Percentiles rank a stretch among this genome's conserved stretches.
These are phyloP conservation scores for Trichoderma cornu-damae DNA, from an alignment of 2,329 filamentous ascomycete genomes.

Conservation along the genomic window DNA sequence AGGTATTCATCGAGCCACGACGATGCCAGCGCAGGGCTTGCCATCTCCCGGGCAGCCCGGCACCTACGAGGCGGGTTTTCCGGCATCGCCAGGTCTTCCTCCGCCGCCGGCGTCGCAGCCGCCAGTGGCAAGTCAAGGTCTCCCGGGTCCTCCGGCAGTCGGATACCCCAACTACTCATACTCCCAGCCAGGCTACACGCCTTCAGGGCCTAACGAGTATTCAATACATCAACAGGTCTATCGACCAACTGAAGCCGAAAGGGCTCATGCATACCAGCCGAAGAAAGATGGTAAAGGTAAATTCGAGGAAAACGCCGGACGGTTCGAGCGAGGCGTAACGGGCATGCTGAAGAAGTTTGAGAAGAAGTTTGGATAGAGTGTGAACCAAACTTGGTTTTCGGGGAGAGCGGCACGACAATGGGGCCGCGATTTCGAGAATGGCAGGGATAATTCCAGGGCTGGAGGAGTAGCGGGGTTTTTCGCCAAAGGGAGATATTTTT, in stretches of 20 bases:
- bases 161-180: conserved; percentile 55
- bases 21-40: conserved; percentile 44
- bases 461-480: conserved; percentile 10
- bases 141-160: conserved; percentile 43
- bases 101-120: conserved; percentile 34
- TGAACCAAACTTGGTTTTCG: background rate
- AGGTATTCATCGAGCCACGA: conserved; percentile 43
- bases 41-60: conserved; percentile 38
- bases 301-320: conserved; percentile 60
- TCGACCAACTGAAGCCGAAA: conserved; percentile 60
- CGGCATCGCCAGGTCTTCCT: conserved; percentile 41
- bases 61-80: conserved; percentile 43
- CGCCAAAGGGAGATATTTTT: background rate
- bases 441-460: conserved; percentile 3
- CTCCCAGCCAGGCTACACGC: conserved; percentile 26
- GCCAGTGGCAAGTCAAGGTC: conserved; percentile 34
- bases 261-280: conserved; percentile 38
- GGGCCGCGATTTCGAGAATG: background rate
- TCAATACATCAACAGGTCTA: conserved; percentile 65
- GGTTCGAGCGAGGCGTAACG: conserved; percentile 64
- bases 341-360: conserved; percentile 74
- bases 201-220: conserved; percentile 41
- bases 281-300: conserved; percentile 46
- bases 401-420: background rate
- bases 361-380: conserved; percentile 60